Base-by-base conservation (phyloP, 1,284 basidiomycete species). In the Hortiboletus rubellus region DNA sequence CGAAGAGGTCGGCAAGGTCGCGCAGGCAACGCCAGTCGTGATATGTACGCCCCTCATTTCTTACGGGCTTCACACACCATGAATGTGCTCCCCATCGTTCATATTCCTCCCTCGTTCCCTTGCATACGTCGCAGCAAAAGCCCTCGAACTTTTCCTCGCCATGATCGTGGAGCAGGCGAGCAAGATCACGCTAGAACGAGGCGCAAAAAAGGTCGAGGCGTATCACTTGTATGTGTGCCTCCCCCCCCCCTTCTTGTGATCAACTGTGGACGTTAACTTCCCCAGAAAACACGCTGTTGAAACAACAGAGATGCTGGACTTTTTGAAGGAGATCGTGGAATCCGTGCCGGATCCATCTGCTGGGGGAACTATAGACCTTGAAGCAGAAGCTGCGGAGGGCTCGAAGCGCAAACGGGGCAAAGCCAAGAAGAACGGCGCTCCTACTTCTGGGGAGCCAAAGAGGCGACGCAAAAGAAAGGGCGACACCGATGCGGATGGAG, bases 1-100 rank as follows among this genome's bases (percentile, higher is more conserved):
- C 72, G 97, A 99, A 72, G 96, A 99, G 72, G 96, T 99, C 17
- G 96, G 97, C 55, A 99, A 99, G 75, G 94, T 99, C 18, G 96
- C 97, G 1, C 93, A 95, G 70, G 96, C 94, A 15, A 98, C 96
- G 6, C 97, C 97, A 0, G 86, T 99, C 57, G 92, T 98, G 61
- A 97, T 99, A 66, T 99, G 97, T 98, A 71, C 74, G 94, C 85
- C 24, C 43, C 50, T 22, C 24, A 15, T 61, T 50, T 65, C 62
- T 54, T 49, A 44, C 51, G 56, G 50, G 41, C 54, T 5, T 55
- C 55, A 33, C 56, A 66, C 54, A 37, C 59, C 56, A 58, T 64
- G 54, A 61, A 55, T 31, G 44, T 42, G 17, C 30, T 14, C 27
- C 40, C 40, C 31, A 9, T 9, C 30, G 30, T 9, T 4, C 18